These are phyloP conservation scores for Pleurozium schreberi DNA, from an alignment of 225 moss, liverwort and hornwort genomes.

Conservation along the genomic window DNA sequence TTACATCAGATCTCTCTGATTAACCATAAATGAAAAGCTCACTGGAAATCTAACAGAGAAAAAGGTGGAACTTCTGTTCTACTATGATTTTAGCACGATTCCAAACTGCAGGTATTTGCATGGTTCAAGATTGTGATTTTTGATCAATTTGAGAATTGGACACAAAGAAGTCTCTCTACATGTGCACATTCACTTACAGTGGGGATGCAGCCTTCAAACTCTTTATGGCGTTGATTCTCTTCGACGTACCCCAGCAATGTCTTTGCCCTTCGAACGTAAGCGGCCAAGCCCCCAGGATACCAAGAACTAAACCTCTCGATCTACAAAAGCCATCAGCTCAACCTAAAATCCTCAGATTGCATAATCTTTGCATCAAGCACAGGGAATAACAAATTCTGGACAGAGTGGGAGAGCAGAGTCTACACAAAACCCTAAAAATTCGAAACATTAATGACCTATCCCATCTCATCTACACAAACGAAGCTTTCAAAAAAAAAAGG, in stretches of 20 bases:
- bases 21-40: neutral
- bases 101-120: neutral
- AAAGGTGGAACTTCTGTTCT: neutral
- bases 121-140: neutral
- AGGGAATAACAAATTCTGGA: neutral
- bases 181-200: constrained; percentile 24
- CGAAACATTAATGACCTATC: neutral
- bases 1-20: neutral
- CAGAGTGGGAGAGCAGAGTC: neutral
- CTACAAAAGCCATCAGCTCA: constrained; percentile 5
- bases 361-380: neutral
- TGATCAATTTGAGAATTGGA: neutral
- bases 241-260: constrained; percentile 40
- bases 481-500: too few relatives aligned
- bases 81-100: neutral
- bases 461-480: too few relatives aligned
- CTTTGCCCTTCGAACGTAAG: constrained; percentile 56
- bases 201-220: constrained; percentile 50
- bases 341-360: neutral
- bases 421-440: neutral
- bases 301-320: constrained; percentile 48
- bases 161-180: neutral
- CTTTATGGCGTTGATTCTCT: constrained; percentile 26
- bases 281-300: constrained; percentile 59
- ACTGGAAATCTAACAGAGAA: neutral